phyloP scores from a whole-genome alignment of 805 yeast genomes.

The Saccharomycopsis amapae region DNA sequence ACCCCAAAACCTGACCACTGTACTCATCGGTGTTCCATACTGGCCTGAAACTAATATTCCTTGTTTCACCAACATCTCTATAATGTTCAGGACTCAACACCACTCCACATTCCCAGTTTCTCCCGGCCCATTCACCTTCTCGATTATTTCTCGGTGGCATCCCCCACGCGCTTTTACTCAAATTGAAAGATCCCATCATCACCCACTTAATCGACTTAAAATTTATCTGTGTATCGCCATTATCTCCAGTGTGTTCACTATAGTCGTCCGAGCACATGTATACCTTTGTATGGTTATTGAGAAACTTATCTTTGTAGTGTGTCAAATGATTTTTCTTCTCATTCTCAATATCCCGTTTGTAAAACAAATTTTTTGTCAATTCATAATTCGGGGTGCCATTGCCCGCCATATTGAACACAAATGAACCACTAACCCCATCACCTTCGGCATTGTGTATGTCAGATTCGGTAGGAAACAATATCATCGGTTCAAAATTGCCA shows the following conservation, averaged over 20 bases:
- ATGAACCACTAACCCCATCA: constrained; percentile 1
- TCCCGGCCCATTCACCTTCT: constrained; percentile 2
- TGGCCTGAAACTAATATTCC: constrained; percentile 10
- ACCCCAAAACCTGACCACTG: neutral
- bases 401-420: constrained; percentile 4
- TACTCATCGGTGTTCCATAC: constrained; percentile 14
- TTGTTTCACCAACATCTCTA: neutral
- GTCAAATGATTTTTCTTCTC: constrained; percentile 6
- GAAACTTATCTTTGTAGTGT: constrained; percentile 2
- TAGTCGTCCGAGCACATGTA: constrained; percentile 10
- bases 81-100: constrained; percentile 16
- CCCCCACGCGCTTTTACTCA: constrained; percentile 22
- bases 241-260: neutral
- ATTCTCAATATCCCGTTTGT: constrained; percentile 11
- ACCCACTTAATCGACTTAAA: constrained; percentile 16
- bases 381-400: constrained; percentile 8
- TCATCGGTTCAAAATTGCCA: constrained; percentile 10
- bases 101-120: constrained; percentile 20
- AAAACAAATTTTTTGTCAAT: constrained; percentile 5
- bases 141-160: neutral
- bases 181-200: constrained; percentile 18
- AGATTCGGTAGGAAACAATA: constrained; percentile 17
- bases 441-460: constrained; percentile 13
- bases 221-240: neutral
- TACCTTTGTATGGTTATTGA: constrained; percentile 19